Percentiles rank a stretch among this genome's conserved stretches.
Evolutionary conservation across 75 land plant species (phyloP).

Genomic region (Pinus tabuliformis): DNA sequence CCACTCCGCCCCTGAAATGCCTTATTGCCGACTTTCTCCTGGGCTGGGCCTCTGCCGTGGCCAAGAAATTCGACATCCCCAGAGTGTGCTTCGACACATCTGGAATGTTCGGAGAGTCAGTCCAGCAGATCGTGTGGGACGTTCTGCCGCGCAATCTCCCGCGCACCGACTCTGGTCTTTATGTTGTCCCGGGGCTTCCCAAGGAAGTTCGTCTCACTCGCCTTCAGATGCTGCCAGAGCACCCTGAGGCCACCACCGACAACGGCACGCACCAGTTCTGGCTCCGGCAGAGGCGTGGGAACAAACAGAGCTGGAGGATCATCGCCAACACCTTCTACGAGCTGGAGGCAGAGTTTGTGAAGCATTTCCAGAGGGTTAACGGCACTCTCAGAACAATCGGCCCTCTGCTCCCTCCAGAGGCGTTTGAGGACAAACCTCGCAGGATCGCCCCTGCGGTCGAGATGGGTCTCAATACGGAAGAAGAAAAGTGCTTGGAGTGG

Average conservation of each 20-base stretch:
- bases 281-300: not conserved
- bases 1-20: not conserved
- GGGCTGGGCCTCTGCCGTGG: not conserved
- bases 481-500: slow-evolving; percentile 11
- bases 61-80: not conserved
- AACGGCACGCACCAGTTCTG: not conserved
- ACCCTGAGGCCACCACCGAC: not conserved
- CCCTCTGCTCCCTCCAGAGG: slow-evolving; percentile 1
- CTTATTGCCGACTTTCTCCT: slow-evolving; percentile 4
- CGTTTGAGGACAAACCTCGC: not conserved
- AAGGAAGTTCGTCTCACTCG: not conserved
- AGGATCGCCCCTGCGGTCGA: not conserved
- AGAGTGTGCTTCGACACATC: not conserved
- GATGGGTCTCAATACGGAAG: not conserved
- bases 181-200: slow-evolving; percentile 2
- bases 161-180: not conserved
- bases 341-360: slow-evolving; percentile 1
- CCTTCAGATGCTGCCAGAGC: slow-evolving; percentile 1
- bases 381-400: not conserved
- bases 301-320: slow-evolving; percentile 1
- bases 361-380: slow-evolving; percentile 4
- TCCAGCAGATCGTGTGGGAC: slow-evolving; percentile 11
- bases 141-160: not conserved
- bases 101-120: slow-evolving; percentile 4
- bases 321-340: slow-evolving; percentile 5